These are phyloP conservation scores for Globisporangium heterothallicum DNA, from an alignment of 352 stramenopile genomes.

Conservation along the genomic window DNA sequence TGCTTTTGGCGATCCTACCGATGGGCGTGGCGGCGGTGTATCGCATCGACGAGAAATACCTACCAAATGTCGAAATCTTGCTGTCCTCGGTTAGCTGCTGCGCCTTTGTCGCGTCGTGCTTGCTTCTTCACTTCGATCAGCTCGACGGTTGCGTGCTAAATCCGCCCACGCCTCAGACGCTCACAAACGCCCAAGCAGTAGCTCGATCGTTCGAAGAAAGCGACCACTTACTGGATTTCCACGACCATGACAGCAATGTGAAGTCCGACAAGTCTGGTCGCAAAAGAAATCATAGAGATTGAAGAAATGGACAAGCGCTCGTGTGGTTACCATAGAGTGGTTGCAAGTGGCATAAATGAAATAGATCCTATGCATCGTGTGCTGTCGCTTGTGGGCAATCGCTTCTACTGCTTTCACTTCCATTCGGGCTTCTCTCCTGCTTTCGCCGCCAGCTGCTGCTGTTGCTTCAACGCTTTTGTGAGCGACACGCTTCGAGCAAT, in stretches of 20 bases:
- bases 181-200: slow-evolving; percentile 15
- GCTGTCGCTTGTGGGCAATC: not conserved
- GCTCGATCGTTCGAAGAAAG: slow-evolving; percentile 12
- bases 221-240: slow-evolving; percentile 13
- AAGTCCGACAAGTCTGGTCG: not conserved
- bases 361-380: slow-evolving; percentile 9
- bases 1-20: slow-evolving; percentile 35
- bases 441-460: slow-evolving; percentile 37
- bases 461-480: slow-evolving; percentile 58
- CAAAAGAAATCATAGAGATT: not conserved
- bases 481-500: slow-evolving; percentile 76
- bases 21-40: slow-evolving; percentile 34
- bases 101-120: slow-evolving; percentile 18
- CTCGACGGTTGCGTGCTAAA: slow-evolving; percentile 24
- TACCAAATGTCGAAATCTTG: slow-evolving; percentile 32
- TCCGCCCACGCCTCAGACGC: slow-evolving; percentile 22
- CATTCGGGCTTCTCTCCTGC: slow-evolving; percentile 55
- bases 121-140: slow-evolving; percentile 20
- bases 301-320: not conserved
- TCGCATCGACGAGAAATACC: slow-evolving; percentile 28
- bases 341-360: no score
- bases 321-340: not conserved
- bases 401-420: slow-evolving; percentile 31
- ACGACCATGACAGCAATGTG: slow-evolving; percentile 4
- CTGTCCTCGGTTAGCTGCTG: slow-evolving; percentile 18